Conservation (phyloP, 106 monocot genomes). For the Dioscorea dumetorum region DNA sequence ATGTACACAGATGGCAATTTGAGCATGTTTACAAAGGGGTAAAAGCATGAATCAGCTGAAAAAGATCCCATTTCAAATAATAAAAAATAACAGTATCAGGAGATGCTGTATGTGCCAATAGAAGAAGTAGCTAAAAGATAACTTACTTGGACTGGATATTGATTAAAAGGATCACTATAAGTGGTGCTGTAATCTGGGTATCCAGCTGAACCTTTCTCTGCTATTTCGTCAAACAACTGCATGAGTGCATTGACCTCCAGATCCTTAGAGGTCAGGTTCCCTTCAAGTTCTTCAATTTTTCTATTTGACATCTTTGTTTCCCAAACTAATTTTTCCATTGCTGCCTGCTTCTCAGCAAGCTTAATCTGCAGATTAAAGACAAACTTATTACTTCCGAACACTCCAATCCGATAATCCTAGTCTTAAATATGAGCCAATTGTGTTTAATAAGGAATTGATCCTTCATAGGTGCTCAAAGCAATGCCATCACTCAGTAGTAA, state of each 20-base stretch:
- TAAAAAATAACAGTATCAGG: background rate
- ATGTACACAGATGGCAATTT: background rate
- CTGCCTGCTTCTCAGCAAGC: conserved; percentile 93
- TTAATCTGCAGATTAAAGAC: conserved; percentile 37
- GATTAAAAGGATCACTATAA: conserved; percentile 30
- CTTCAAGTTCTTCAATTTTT: conserved; percentile 78
- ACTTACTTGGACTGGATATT: conserved; percentile 46
- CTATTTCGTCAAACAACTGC: conserved; percentile 54
- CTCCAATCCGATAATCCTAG: too few species aligned
- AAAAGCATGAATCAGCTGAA: background rate
- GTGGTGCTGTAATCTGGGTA: conserved; percentile 19
- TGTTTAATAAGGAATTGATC: background rate
- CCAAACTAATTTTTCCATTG: conserved; percentile 79
- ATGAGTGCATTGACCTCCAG: conserved; percentile 57
- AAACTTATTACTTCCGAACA: background rate
- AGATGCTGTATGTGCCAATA: background rate
- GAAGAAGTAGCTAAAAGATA: background rate
- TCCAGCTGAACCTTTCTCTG: conserved; percentile 23
- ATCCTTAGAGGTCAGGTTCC: conserved; percentile 37
- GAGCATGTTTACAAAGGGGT: background rate
- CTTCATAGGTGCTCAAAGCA: background rate
- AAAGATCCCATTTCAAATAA: background rate
- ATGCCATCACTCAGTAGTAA: background rate
- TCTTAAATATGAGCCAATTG: background rate
- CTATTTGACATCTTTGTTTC: conserved; percentile 59